Evolutionary conservation across 2,329 filamentous ascomycete genomes (phyloP), one percentile per base, ranked within the genome.

Genomic region (Cryoendolithus antarcticus): DNA sequence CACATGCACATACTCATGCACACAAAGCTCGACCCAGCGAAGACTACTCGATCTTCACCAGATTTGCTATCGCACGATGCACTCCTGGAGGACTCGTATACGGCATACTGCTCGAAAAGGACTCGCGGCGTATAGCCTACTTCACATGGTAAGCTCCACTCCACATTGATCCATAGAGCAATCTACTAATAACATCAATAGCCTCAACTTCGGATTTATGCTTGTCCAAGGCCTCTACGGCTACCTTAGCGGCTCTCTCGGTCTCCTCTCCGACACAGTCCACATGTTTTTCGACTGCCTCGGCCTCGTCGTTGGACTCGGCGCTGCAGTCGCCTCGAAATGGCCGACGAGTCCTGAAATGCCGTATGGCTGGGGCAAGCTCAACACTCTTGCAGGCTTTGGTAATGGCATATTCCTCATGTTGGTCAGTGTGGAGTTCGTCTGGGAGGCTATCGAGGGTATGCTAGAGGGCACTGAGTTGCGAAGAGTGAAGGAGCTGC

Each of bases 251-350:
- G 88, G 93, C 49, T 98, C 91, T 0, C 67, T 98, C 4, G 91
- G 91, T 2, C 71, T 98, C 10, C 74, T 98, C 11, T 94, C 86
- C 49, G 91, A 98, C 62, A 96, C 88, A 54, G 91, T 98, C 46
- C 91, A 98, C 63, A 98, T 98, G 91, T 89, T 98, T 55, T 96
- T 98, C 53, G 91, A 98, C 62, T 98, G 91, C 50, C 78, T 95
- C 29, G 91, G 89, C 12, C 72, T 98, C 19, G 76, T 84, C 2
- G 86, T 98, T 28, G 91, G 91, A 8, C 69, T 98, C 7, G 81
- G 89, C 51, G 91, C 91, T 19, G 82, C 89, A 1, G 86, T 98
- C 4, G 85, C 94, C 69, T 91, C 85, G 62, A 96, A 96, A 62
- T 95, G 91, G 88, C 86, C 88, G 1, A 82, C 86, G 1, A 94